phyloP scores from a whole-genome alignment of 108 stramenopile genomes.

The Mediolabrus comicus region DNA sequence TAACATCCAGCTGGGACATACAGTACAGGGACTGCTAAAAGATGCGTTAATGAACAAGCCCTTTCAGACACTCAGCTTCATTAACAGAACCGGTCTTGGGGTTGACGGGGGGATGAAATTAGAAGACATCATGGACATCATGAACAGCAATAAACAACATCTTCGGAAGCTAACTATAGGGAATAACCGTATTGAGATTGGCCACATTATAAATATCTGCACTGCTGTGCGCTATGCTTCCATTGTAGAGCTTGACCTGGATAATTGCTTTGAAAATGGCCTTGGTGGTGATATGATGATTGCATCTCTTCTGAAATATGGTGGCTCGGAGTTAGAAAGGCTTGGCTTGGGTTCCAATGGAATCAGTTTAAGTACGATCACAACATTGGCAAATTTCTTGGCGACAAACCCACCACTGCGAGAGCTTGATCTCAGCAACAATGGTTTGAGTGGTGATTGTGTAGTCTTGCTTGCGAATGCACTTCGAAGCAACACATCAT shows the following conservation, averaged over 20 bases:
- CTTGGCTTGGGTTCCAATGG: neutral
- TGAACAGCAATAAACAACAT: neutral
- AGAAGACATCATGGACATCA: neutral
- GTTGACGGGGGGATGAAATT: neutral
- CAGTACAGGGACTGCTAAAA: neutral
- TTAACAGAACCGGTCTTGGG: neutral
- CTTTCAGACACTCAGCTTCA: neutral
- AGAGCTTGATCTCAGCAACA: neutral
- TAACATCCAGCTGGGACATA: neutral
- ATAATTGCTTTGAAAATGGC: neutral
- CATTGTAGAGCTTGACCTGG: neutral
- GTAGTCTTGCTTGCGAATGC: neutral
- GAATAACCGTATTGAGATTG: neutral
- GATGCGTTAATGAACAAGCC: neutral
- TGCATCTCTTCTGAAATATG: neutral
- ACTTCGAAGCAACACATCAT: neutral
- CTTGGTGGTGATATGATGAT: neutral
- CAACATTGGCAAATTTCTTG: neutral
- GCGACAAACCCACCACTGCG: neutral
- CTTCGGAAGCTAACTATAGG: neutral
- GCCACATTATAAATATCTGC: neutral
- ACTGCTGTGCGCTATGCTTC: neutral
- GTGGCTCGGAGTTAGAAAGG: neutral
- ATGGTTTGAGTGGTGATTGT: neutral
- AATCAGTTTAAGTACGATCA: neutral